Base-by-base conservation (phyloP, 2,329 filamentous ascomycete genomes). In the Cladosporium sp. region DNA sequence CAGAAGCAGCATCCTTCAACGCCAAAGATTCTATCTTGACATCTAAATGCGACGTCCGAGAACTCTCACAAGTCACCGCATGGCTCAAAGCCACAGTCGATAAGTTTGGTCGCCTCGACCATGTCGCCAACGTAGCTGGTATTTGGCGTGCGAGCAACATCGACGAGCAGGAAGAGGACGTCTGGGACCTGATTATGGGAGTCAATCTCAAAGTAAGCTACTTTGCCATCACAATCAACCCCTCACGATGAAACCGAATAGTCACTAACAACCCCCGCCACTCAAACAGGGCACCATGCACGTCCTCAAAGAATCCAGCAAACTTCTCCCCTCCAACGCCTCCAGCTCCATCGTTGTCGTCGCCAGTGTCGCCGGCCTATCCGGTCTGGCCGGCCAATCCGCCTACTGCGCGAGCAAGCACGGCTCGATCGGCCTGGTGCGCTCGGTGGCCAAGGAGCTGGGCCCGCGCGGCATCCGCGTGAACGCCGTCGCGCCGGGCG, bases 401-500 rank as follows among this genome's bases (percentile, higher is more conserved):
- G 55, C 76, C 4, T 77, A 77, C 57, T 58, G 64, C 15, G 73
- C 73, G 1, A 61, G 61, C 3, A 77, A 77, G 53, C 70, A 73
- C 47, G 73, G 63, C 15, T 65, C 76, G 47, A 70, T 67, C 15
- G 73, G 72, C 7, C 75, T 70, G 61, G 70, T 82, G 3, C 73
- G 79, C 47, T 72, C 70, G 4, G 59, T 84, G 11, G 74, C 66
- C 0, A 63, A 68, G 2, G 69, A 83, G 5, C 78, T 82, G 20
- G 51, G 65, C 1, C 58, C 58, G 2, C 58, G 74, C 22, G 75
- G 75, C 0, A 78, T 83, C 45, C 67, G 79, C 1, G 77, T 82
- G 9, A 80, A 77, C 13, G 78, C 72, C 5, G 78, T 83, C 2
- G 78, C 78, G 15, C 80, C 80, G 0, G 80, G 79, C 0, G 64